Conservation (phyloP, 805 yeast genomes). For the Komagataella pastoris region DNA sequence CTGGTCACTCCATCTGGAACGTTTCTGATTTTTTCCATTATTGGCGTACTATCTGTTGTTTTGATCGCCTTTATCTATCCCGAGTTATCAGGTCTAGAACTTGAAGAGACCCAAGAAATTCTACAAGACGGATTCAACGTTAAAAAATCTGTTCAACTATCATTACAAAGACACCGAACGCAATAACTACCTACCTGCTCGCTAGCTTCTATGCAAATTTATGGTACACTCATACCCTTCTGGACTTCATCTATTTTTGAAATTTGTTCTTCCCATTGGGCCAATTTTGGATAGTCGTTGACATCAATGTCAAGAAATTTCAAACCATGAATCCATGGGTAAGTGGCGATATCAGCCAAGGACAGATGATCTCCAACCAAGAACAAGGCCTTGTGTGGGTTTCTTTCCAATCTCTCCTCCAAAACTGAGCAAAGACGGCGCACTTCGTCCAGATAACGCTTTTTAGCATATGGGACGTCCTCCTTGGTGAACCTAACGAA, state of each 20-base stretch:
- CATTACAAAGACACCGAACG: conserved; percentile 25
- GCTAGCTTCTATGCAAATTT: not conserved
- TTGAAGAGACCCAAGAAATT: conserved; percentile 82
- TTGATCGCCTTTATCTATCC: conserved; percentile 82
- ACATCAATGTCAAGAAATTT: conserved; percentile 16
- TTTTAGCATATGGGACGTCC: conserved; percentile 38
- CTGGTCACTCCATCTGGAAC: conserved; percentile 94
- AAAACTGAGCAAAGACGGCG: conserved; percentile 39
- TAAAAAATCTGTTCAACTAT: conserved; percentile 42
- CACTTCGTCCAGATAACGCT: conserved; percentile 37
- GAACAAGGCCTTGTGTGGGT: conserved; percentile 26
- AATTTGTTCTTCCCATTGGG: conserved; percentile 26
- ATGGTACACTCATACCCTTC: conserved; percentile 14
- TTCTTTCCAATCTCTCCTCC: conserved; percentile 32
- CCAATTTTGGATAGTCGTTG: conserved; percentile 23
- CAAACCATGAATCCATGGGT: conserved; percentile 27
- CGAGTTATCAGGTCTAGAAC: conserved; percentile 78
- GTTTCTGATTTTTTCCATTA: conserved; percentile 77
- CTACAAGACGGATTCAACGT: conserved; percentile 81
- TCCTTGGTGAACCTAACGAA: conserved; percentile 32
- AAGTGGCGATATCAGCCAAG: conserved; percentile 42
- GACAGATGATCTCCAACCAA: conserved; percentile 47
- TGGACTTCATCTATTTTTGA: conserved; percentile 18
- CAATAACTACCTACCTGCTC: not conserved
- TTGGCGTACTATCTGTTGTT: conserved; percentile 57